phyloP scores from a whole-genome alignment of 2,329 filamentous ascomycete species.

The Arachnomyces sp. region DNA sequence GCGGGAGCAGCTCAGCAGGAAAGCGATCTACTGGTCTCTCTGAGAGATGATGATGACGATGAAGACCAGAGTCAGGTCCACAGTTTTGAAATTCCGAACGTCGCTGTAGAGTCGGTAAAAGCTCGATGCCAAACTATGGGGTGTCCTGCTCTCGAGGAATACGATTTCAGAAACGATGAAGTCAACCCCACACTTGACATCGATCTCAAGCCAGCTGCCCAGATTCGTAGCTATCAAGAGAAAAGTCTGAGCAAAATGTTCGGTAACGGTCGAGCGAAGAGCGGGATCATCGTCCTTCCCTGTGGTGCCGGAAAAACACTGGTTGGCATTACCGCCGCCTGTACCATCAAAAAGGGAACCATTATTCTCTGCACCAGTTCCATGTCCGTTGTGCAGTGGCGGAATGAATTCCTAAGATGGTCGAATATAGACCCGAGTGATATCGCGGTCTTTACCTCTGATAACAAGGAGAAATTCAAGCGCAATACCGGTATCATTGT shows the following conservation, averaged over 20 bases:
- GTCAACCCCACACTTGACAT: conserved; percentile 88
- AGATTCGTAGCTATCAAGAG: conserved; percentile 92
- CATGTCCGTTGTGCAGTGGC: conserved; percentile 97
- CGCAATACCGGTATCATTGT: conserved; percentile 93
- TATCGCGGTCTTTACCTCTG: conserved; percentile 89
- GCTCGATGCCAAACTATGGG: conserved; percentile 81
- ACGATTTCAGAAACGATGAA: conserved; percentile 89
- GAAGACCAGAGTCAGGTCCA: conserved; percentile 85
- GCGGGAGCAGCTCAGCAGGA: conserved; percentile 44
- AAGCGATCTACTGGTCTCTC: conserved; percentile 61
- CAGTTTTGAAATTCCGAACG: conserved; percentile 80
- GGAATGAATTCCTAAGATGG: conserved; percentile 95
- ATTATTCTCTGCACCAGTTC: conserved; percentile 94
- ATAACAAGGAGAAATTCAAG: conserved; percentile 77
- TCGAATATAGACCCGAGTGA: conserved; percentile 95
- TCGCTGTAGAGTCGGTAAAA: conserved; percentile 75
- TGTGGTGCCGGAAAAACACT: conserved; percentile 96
- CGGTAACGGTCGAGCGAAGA: conserved; percentile 92
- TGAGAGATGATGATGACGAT: conserved; percentile 66
- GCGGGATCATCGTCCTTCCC: conserved; percentile 91
- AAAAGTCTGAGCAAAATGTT: conserved; percentile 99
- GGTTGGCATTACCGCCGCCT: conserved; percentile 95
- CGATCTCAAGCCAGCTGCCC: conserved; percentile 77
- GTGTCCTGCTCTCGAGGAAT: conserved; percentile 87
- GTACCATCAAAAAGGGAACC: conserved; percentile 93